Percentiles rank a stretch among this genome's conserved stretches.
phyloP scores from a whole-genome alignment of 805 yeast species.

The Sugiyamaella americana region DNA sequence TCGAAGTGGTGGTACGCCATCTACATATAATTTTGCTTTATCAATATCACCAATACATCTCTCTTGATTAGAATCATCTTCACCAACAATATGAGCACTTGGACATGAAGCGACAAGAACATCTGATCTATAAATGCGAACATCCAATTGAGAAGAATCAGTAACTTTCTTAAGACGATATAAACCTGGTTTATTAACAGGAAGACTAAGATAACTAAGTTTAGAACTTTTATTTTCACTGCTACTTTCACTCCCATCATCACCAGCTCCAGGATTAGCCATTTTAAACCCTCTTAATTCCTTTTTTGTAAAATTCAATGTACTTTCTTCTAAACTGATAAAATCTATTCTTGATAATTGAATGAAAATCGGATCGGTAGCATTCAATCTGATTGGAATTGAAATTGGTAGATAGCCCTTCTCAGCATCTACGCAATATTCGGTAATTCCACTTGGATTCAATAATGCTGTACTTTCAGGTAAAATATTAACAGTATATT shows the following conservation, averaged over 20 bases:
- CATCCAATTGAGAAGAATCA: slow-evolving; percentile 54
- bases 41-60: slow-evolving; percentile 61
- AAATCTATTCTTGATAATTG: slow-evolving; percentile 60
- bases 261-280: slow-evolving; percentile 1
- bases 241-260: background rate
- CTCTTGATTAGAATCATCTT: slow-evolving; percentile 32
- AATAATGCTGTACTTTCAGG: slow-evolving; percentile 87
- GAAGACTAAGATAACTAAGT: slow-evolving; percentile 49
- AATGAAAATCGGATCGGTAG: slow-evolving; percentile 65
- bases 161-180: slow-evolving; percentile 63
- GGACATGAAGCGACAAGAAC: slow-evolving; percentile 76
- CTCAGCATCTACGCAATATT: slow-evolving; percentile 46
- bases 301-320: slow-evolving; percentile 49
- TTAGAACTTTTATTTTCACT: background rate
- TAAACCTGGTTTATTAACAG: slow-evolving; percentile 65
- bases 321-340: slow-evolving; percentile 41
- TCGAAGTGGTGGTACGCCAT: slow-evolving; percentile 76
- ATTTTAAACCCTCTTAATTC: slow-evolving; percentile 42
- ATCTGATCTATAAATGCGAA: slow-evolving; percentile 55
- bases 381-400: slow-evolving; percentile 74
- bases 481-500: slow-evolving; percentile 74
- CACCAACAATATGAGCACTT: slow-evolving; percentile 45
- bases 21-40: slow-evolving; percentile 45
- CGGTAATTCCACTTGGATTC: slow-evolving; percentile 66
- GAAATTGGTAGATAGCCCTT: slow-evolving; percentile 27